These are phyloP conservation scores for Ophiocordyceps camponoti-saundersi DNA, from an alignment of 2,329 filamentous ascomycete genomes.

Conservation along the genomic window DNA sequence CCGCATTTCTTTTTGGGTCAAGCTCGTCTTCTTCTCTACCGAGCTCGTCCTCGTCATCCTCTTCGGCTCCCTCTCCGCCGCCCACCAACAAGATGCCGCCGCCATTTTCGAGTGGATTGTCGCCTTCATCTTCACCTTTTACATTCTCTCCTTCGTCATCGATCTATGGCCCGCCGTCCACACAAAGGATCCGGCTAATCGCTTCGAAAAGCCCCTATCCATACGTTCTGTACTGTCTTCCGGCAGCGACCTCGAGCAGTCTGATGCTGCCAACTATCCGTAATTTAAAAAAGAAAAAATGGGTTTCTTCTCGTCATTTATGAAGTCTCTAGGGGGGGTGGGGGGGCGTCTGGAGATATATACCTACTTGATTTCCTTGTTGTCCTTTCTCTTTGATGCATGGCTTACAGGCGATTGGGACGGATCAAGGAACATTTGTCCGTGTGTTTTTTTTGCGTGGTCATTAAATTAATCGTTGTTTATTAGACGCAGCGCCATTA, in stretches of 20 bases:
- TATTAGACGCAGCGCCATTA: neutral
- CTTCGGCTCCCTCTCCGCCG: constrained; percentile 43
- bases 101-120: constrained; percentile 70
- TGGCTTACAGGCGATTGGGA: neutral
- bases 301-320: neutral
- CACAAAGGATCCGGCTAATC: constrained; percentile 24
- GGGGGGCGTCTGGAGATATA: neutral
- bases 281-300: too few species aligned
- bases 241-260: neutral
- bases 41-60: constrained; percentile 58
- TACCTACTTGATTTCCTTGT: neutral
- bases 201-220: constrained; percentile 12
- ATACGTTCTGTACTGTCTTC: neutral
- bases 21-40: constrained; percentile 67
- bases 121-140: constrained; percentile 73
- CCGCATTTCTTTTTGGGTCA: constrained; percentile 69
- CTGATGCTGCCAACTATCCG: neutral
- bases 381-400: neutral
- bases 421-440: neutral
- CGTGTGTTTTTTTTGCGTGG: neutral
- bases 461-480: too few species aligned
- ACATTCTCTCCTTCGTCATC: constrained; percentile 71
- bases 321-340: too few species aligned
- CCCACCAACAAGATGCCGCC: constrained; percentile 39
- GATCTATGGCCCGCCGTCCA: constrained; percentile 68